Conservation (phyloP, 306 rosid genomes). For the Quercus agrifolia region DNA sequence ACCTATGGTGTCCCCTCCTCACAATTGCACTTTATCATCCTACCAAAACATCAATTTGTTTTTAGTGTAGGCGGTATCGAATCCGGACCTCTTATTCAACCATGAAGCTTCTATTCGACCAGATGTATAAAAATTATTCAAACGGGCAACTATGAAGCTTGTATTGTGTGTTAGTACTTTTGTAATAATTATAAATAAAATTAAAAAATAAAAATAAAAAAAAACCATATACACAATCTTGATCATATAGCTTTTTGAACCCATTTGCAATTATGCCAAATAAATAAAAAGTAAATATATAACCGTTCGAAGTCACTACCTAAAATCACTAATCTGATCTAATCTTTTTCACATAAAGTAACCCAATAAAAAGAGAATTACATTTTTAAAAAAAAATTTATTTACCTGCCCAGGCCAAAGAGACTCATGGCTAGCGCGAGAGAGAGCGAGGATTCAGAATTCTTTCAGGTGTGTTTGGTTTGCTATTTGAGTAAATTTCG, state of each 20-base stretch:
- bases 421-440: conserved; percentile 77
- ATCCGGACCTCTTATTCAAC: no score
- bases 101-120: neutral
- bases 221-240: neutral
- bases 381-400: neutral
- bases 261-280: neutral
- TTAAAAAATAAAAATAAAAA: no score
- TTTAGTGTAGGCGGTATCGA: no score
- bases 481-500: no score
- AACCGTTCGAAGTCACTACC: neutral
- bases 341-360: neutral
- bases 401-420: conserved; percentile 94
- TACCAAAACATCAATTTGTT: no score
- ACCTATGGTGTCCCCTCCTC: no score
- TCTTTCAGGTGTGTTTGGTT: no score
- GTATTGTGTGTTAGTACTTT: neutral
- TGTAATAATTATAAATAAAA: neutral
- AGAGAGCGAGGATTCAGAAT: neutral
- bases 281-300: neutral
- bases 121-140: neutral
- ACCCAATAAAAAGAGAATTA: neutral
- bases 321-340: neutral
- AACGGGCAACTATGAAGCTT: neutral
- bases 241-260: neutral
- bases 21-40: no score